Conservation (phyloP, 257 asterid species). For the Petunia secreta region DNA sequence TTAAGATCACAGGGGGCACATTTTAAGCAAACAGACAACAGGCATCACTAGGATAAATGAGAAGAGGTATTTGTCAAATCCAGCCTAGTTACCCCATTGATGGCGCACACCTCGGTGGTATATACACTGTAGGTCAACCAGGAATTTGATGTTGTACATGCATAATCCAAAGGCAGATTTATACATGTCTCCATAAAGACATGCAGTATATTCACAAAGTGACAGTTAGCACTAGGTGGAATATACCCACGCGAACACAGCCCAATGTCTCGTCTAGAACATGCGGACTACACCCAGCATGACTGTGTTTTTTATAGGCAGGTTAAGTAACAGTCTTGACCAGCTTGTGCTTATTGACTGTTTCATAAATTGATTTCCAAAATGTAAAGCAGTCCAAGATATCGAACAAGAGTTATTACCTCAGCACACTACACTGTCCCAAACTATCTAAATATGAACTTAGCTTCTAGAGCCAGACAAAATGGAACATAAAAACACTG, state of each 20-base stretch:
- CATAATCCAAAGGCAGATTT: slow-evolving; percentile 1
- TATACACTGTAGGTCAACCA: background rate
- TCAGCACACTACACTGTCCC: background rate
- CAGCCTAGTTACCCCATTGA: background rate
- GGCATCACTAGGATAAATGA: background rate
- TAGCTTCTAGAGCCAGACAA: background rate
- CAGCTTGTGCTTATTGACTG: background rate
- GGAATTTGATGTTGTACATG: background rate
- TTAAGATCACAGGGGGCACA: background rate
- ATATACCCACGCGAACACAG: background rate
- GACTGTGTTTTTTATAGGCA: background rate
- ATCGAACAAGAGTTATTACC: background rate
- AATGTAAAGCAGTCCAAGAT: background rate
- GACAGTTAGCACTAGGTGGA: background rate
- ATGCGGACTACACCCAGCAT: background rate
- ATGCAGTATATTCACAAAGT: background rate
- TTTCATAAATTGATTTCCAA: background rate
- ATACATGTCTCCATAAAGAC: background rate
- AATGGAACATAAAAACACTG: background rate
- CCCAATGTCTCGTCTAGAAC: background rate
- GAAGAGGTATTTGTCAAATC: background rate
- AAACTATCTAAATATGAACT: background rate
- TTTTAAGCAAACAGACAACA: background rate
- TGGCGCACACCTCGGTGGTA: background rate
- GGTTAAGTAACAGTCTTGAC: background rate